These are phyloP conservation scores for Ilex asprella DNA, from an alignment of 257 asterid genomes.

Conservation along the genomic window DNA sequence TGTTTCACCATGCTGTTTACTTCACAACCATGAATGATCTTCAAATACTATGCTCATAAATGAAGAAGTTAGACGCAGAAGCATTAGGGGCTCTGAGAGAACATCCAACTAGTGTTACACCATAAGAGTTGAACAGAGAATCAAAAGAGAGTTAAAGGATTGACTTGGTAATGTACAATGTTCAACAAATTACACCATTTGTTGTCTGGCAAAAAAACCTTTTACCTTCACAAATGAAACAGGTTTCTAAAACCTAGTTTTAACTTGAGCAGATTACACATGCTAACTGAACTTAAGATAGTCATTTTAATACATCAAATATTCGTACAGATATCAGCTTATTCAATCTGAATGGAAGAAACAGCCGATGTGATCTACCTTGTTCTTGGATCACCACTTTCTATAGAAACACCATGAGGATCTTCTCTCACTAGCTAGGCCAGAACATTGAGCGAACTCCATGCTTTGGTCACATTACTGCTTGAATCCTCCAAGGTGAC, in stretches of 20 bases:
- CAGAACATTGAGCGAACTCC: conserved; percentile 77
- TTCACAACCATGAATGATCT: no score
- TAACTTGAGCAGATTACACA: background rate
- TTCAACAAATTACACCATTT: background rate
- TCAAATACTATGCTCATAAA: no score
- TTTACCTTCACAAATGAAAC: background rate
- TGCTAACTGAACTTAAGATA: background rate
- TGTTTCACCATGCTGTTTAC: background rate
- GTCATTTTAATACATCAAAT: background rate
- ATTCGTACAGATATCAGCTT: background rate
- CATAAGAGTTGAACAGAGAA: no score
- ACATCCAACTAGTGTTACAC: no score
- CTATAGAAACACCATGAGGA: conserved; percentile 73
- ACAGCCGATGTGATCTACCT: conserved; percentile 38
- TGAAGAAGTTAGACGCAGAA: no score
- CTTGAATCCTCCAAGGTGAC: conserved; percentile 61
- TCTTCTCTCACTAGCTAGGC: conserved; percentile 86
- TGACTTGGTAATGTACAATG: no score
- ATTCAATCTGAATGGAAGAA: conserved; percentile 54
- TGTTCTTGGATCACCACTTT: conserved; percentile 68
- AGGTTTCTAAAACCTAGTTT: background rate
- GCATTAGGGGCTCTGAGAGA: no score
- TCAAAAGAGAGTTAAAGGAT: no score
- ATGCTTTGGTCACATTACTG: conserved; percentile 43
- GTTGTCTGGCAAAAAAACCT: background rate